Evolutionary conservation across 2,329 filamentous ascomycete species (phyloP).

Genomic region (Cryphonectria nitschkei): DNA sequence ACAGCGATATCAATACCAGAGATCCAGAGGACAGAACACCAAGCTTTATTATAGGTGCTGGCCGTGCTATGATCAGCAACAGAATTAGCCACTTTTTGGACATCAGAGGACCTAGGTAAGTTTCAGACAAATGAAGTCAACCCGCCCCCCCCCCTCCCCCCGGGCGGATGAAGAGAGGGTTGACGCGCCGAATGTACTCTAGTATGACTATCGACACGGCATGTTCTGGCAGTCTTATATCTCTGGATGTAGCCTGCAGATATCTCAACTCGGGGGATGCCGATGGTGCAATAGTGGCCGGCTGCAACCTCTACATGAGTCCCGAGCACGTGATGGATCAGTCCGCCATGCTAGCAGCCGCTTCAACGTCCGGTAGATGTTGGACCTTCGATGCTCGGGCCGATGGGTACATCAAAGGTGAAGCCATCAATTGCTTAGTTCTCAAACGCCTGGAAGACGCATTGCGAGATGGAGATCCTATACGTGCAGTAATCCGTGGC

Average conservation of each 20-base stretch:
- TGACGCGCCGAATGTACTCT: too few species aligned
- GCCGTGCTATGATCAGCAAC: constrained; percentile 2
- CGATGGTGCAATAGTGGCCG: constrained; percentile 1
- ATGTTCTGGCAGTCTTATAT: constrained; percentile 2
- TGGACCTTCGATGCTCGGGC: neutral
- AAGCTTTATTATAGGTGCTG: neutral
- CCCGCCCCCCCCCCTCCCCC: too few species aligned
- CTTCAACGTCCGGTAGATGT: constrained; percentile 25
- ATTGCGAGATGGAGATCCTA: neutral
- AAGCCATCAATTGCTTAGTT: constrained; percentile 26
- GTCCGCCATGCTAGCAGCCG: neutral
- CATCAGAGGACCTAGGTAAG: constrained; percentile 10
- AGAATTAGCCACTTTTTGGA: constrained; percentile 4
- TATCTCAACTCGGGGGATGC: neutral
- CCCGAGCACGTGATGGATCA: constrained; percentile 1
- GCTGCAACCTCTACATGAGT: neutral
- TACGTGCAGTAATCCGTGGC: neutral
- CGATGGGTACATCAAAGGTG: constrained; percentile 34
- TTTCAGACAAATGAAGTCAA: neutral
- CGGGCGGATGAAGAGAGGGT: too few species aligned
- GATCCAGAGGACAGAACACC: neutral
- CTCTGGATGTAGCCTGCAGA: neutral
- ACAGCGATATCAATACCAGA: neutral
- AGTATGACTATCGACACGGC: constrained; percentile 17
- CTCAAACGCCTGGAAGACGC: neutral